Conservation (phyloP, 257 asterid genomes). For the Parsonsia alboflavescens region DNA sequence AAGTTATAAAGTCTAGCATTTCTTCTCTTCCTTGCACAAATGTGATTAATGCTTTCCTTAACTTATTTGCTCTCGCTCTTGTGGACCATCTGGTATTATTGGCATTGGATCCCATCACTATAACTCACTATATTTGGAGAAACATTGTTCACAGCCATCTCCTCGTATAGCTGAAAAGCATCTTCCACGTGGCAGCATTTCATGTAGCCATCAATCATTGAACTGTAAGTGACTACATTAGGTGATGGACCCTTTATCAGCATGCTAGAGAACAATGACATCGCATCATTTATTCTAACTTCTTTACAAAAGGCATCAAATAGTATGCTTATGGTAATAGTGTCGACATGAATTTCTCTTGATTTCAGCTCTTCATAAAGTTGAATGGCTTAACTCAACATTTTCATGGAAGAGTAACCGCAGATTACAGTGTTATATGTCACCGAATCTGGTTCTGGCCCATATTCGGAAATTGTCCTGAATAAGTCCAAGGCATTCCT, state of each 20-base stretch:
- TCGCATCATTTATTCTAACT: constrained; percentile 24
- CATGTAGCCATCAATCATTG: constrained; percentile 29
- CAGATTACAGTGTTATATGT: constrained; percentile 22
- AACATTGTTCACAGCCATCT: constrained; percentile 12
- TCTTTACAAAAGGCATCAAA: constrained; percentile 17
- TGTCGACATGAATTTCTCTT: not conserved
- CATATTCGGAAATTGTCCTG: constrained; percentile 18
- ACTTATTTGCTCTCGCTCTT: too few relatives aligned
- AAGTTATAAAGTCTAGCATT: too few relatives aligned
- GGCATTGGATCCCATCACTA: too few relatives aligned
- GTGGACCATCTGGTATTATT: too few relatives aligned
- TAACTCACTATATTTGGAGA: constrained; percentile 17
- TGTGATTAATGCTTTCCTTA: too few relatives aligned
- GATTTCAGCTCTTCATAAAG: constrained; percentile 19
- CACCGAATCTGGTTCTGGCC: constrained; percentile 14
- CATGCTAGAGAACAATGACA: constrained; percentile 17
- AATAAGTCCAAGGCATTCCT: constrained; percentile 32
- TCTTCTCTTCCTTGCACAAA: too few relatives aligned
- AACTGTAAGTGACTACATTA: constrained; percentile 21
- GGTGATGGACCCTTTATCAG: constrained; percentile 11
- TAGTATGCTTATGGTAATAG: not conserved
- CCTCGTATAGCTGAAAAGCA: constrained; percentile 20
- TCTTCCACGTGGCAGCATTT: constrained; percentile 13
- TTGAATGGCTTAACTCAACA: constrained; percentile 15
- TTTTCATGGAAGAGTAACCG: constrained; percentile 20